Evolutionary conservation across 805 yeast species (phyloP).

Genomic region (Hanseniaspora vineae): DNA sequence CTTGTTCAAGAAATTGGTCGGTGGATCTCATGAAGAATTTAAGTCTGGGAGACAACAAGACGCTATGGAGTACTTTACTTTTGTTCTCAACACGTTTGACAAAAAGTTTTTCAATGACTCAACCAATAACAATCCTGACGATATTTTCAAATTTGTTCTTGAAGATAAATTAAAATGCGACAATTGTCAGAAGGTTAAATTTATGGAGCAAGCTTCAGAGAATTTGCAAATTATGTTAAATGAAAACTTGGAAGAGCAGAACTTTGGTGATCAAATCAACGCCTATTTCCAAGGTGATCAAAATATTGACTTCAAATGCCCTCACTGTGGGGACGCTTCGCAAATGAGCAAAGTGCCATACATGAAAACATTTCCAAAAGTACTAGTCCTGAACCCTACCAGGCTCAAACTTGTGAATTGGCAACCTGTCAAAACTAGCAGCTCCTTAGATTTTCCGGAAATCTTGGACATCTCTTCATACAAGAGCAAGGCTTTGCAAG

Average conservation of each 20-base stretch:
- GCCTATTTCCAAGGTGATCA: conserved; percentile 41
- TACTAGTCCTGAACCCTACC: conserved; percentile 58
- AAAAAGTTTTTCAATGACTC: conserved; percentile 23
- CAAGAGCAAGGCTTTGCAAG: conserved; percentile 12
- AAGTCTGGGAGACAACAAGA: conserved; percentile 86
- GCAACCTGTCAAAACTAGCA: conserved; percentile 76
- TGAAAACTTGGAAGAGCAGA: conserved; percentile 29
- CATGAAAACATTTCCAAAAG: conserved; percentile 46
- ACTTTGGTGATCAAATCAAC: conserved; percentile 30
- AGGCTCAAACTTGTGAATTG: conserved; percentile 78
- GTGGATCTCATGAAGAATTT: conserved; percentile 71
- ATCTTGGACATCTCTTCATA: conserved; percentile 32
- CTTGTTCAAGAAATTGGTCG: conserved; percentile 63
- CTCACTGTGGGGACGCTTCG: conserved; percentile 30
- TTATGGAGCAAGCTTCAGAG: conserved; percentile 45
- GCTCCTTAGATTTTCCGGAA: conserved; percentile 47
- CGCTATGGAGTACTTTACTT: conserved; percentile 77
- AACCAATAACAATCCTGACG: conserved; percentile 31
- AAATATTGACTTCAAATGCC: conserved; percentile 50
- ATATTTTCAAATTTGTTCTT: conserved; percentile 48
- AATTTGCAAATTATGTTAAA: conserved; percentile 40
- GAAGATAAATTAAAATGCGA: conserved; percentile 46
- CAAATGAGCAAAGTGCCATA: conserved; percentile 16
- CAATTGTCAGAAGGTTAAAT: conserved; percentile 47
- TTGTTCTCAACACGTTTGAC: conserved; percentile 53